A percentile compares a stretch with the other conserved stretches of the same genome.
phyloP scores from a whole-genome alignment of 345 rosid genomes.

The Gossypium longicalyx region DNA sequence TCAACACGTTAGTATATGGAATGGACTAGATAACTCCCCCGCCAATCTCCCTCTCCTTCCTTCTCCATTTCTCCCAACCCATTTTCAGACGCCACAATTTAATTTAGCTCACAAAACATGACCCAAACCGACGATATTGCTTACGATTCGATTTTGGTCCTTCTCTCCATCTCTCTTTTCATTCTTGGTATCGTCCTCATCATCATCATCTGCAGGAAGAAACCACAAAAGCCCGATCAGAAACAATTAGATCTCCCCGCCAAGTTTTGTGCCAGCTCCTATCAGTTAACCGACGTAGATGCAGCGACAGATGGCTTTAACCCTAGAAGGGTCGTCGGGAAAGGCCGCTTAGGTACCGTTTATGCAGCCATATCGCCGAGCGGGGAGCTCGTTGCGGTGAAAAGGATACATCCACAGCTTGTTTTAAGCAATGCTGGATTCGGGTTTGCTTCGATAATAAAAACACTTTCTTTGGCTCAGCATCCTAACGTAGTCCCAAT shows the following conservation, averaged over 20 bases:
- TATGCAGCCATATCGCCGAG: conserved; percentile 46
- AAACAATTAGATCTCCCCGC: conserved; percentile 23
- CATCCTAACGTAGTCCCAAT: conserved; percentile 67
- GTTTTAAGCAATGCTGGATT: conserved; percentile 67
- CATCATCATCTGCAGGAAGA: conserved; percentile 45
- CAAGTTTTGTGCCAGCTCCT: conserved; percentile 33
- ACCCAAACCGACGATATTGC: conserved; percentile 35
- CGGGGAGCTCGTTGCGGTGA: conserved; percentile 52
- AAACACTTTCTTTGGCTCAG: conserved; percentile 53
- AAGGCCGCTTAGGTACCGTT: conserved; percentile 63
- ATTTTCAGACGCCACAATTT: not conserved
- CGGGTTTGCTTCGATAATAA: conserved; percentile 54
- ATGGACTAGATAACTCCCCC: not conserved
- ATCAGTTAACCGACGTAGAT: conserved; percentile 55
- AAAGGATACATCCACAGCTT: conserved; percentile 67
- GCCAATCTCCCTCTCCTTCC: not conserved
- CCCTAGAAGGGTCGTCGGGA: conserved; percentile 50
- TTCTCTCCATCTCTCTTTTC: conserved; percentile 40
- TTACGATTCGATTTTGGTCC: conserved; percentile 42
- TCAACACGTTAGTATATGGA: not conserved
- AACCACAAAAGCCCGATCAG: conserved; percentile 50
- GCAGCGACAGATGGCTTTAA: conserved; percentile 70
- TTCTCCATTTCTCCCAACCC: not conserved
- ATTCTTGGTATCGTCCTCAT: conserved; percentile 42
- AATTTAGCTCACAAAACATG: conserved; percentile 23